Evolutionary conservation across 192 early-diverging fungal genomes (phyloP), one percentile per base, ranked within the genome.

Genomic region (Entophlyctis luteolus): DNA sequence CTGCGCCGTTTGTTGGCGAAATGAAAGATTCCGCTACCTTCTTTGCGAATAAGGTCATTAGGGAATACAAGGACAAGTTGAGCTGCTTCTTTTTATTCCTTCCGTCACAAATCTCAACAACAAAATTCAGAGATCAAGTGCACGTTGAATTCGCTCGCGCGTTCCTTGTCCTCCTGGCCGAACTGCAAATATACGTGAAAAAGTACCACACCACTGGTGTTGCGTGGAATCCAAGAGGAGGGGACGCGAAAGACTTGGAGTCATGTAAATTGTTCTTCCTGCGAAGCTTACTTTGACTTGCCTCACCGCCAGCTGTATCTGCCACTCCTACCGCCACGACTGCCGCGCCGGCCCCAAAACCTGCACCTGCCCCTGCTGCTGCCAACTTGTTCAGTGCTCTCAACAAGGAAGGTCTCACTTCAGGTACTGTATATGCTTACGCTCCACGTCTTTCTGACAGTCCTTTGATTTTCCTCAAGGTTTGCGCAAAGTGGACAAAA

Each of bases 1-100:
- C 96, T 32, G 93, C 84, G 23, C 89, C 93, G 18, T 94, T 84
- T 63, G 83, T 99, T 57, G 84, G 81, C 18, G 94, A 95, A 45
- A 89, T 92, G 83, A 91, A 89, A 75, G 91, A 97, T 33, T 83
- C 90, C 33, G 92, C 91, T 16, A 91, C 94, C 77, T 99, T 94
- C 59, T 99, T 91, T 67, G 80, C 86, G 29, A 92, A 95, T 77
- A 87, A 92, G 35, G 92, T 97, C 66, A 86, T 92, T 47, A 93
- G 88, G 71, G 90, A 93, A 38, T 90, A 77, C 75, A 93, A 90
- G 72, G 93, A 95, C 63, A 94, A 90, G 88, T 93, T 54, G 34
- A 57, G 55, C 37, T 2, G 10, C 37, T 12, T 32, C 37, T 2
- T 32, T 33, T n/a, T 57, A 28, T 52, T 8, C 10, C 10, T 6